Evolutionary conservation across 148 eudicot species (phyloP), one percentile per base, ranked within the genome.

Genomic region (Rheum nobile): DNA sequence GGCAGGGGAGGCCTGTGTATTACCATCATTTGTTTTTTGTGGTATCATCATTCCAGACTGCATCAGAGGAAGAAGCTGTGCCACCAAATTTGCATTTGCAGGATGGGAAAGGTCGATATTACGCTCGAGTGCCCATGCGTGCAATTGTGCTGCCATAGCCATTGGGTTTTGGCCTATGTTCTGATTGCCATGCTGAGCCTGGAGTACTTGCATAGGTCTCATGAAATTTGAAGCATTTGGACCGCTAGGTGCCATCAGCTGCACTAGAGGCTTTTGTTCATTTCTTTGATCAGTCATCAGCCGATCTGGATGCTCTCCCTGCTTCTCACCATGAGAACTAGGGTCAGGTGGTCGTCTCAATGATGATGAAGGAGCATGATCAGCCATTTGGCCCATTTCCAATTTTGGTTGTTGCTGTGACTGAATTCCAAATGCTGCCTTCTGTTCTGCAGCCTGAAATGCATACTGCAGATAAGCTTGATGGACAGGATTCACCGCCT

Each of bases 61-160:
- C 94, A 93, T 85, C 42, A 87, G 78, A 22, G 98, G 93, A 73
- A 93, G 77, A 50, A 94, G 85, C 70, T 92, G 99, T 17, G 88
- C 86, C 77, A 95, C 75, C 88, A 90, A 67, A 79, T 84, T 86
- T 46, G 97, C 98, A 86, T 89, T 94, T 54, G 85, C 87, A 32
- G 98, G 98, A 72, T 75, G 82, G 47, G 98, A 85, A 37, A 95
- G 79, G 79, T 95, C 99, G 35, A 95, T 92, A 83, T 91, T 88
- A 74, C 84, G 90, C 79, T 91, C 99, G 55, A 74, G 82, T 6
- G 94, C 99, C 86, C 90, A 86, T 34, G 92, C 96, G 79, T 90
- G 98, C 84, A 95, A 74, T 78, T 95, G 94, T 39, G 96, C 93
- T 67, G 93, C 96, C 93, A 87, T 79, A 39, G 96, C 79, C 48